Conservation (phyloP, 352 stramenopile species). For the Thalassiosira mediterranea region DNA sequence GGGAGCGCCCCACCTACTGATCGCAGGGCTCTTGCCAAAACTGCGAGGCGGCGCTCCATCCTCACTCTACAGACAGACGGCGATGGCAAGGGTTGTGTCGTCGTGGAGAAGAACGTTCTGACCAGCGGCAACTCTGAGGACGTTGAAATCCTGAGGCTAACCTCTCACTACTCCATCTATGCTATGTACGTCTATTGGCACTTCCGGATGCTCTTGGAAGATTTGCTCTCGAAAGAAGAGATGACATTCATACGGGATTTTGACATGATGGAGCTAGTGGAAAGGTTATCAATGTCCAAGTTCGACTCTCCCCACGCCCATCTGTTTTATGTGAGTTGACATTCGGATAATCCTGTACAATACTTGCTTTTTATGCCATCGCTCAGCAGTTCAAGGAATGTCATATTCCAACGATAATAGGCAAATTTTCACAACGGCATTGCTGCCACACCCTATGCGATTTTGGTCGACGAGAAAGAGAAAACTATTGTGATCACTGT, state of each 20-base stretch:
- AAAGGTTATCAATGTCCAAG: too few species aligned
- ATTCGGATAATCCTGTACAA: too few species aligned
- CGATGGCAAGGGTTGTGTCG: conserved; percentile 3
- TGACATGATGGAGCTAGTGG: too few species aligned
- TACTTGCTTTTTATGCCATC: too few species aligned
- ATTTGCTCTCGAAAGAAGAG: conserved; percentile 27
- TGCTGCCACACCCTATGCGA: not conserved
- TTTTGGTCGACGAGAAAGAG: conserved; percentile 47
- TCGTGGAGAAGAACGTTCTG: conserved; percentile 22
- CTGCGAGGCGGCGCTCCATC: conserved; percentile 13
- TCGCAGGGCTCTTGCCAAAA: not conserved
- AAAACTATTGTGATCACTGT: conserved; percentile 54
- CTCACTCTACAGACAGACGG: conserved; percentile 23
- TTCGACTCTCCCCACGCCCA: too few species aligned
- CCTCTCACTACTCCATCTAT: conserved; percentile 40
- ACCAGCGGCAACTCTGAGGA: conserved; percentile 13
- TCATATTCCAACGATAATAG: too few species aligned
- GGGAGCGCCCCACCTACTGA: too few species aligned
- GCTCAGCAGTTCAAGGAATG: too few species aligned
- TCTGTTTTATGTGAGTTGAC: too few species aligned
- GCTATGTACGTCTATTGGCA: conserved; percentile 32
- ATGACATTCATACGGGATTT: too few species aligned
- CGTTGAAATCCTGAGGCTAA: conserved; percentile 13
- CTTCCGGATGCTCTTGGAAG: conserved; percentile 18
- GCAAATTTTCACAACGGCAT: conserved; percentile 2